Base-by-base conservation (phyloP, 208 protist species). In the Trypanosoma theileri region DNA sequence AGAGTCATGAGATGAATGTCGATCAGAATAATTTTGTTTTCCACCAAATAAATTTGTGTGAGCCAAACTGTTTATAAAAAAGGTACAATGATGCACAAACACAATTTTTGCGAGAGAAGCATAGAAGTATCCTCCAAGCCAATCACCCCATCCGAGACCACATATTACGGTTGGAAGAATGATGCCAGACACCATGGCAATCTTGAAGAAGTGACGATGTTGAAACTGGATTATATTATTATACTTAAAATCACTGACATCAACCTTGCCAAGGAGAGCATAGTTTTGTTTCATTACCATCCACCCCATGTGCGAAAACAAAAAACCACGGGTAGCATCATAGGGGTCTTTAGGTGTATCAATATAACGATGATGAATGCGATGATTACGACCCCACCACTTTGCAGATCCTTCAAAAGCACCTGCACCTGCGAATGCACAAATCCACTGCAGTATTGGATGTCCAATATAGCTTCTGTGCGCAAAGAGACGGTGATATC, bases 281-380 rank as follows among this genome's bases (percentile, higher is more conserved):
- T 86, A 89, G 68, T 95, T 86, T 78, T 95, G 91, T 84, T 97
- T 95, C 76, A 96, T 90, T 53, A 96, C 81, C 82, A 98, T 93
- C 91, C 94, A 98, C 11, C 92, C 94, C 62, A 95, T 82, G 81
- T 97, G 94, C 50, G 88, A 91, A 59, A 88, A 98, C 53, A 87
- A 84, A 67, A 98, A 96, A 24, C 88, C 88, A 53, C 90, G 83
- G 54, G 81, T 91, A 19, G 92, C 88, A 76, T 97, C 92, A 77
- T 98, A 95, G 28, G 94, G 94, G 67, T 97, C 94, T 69, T 85
- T 87, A 24, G 95, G 88, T 0, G 92, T 98, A 75, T 98, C 94
- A 52, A 91, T 79, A 69, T 95, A 93, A 66, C 82, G 81, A 77
- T 97, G 94, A 77, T 98, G 94, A 59, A 93, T 89, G 71, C 94